These are phyloP conservation scores for Antarctomyces pellizariae DNA, from an alignment of 495 filamentous ascomycete species.

Conservation along the genomic window DNA sequence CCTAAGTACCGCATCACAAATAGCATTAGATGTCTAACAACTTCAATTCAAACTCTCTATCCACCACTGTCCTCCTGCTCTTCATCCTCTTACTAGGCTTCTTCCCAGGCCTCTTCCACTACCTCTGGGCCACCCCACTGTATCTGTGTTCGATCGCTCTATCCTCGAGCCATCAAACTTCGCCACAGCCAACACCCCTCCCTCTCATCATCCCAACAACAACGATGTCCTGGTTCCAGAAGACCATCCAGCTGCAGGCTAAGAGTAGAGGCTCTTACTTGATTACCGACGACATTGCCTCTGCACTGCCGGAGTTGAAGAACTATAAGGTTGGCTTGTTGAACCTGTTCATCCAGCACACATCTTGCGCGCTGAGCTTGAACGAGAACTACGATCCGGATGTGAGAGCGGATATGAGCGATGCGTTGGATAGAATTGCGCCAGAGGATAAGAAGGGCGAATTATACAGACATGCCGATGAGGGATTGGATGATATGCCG, in stretches of 20 bases:
- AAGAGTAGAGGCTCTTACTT: slow-evolving; percentile 70
- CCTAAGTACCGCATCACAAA: neutral
- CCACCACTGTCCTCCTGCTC: slow-evolving; percentile 22
- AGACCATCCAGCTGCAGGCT: slow-evolving; percentile 49
- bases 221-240: slow-evolving; percentile 58
- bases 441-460: slow-evolving; percentile 41
- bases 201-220: slow-evolving; percentile 3
- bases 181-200: slow-evolving; percentile 4
- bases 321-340: slow-evolving; percentile 68
- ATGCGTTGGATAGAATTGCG: slow-evolving; percentile 75
- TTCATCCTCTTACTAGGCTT: slow-evolving; percentile 25
- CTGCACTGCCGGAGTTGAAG: slow-evolving; percentile 47
- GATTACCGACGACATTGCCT: slow-evolving; percentile 48
- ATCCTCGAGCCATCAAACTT: slow-evolving; percentile 11
- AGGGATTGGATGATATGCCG: slow-evolving; percentile 84
- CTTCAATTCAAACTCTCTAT: slow-evolving; percentile 7
- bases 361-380: slow-evolving; percentile 58
- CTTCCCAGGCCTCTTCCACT: slow-evolving; percentile 30
- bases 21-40: slow-evolving; percentile 7
- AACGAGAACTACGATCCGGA: slow-evolving; percentile 90
- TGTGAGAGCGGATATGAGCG: slow-evolving; percentile 46
- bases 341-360: slow-evolving; percentile 81
- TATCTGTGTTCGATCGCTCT: slow-evolving; percentile 20
- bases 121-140: slow-evolving; percentile 16
- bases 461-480: slow-evolving; percentile 73